phyloP scores from a whole-genome alignment of 2,329 filamentous ascomycete genomes.

The Tolypocladium tundrense region DNA sequence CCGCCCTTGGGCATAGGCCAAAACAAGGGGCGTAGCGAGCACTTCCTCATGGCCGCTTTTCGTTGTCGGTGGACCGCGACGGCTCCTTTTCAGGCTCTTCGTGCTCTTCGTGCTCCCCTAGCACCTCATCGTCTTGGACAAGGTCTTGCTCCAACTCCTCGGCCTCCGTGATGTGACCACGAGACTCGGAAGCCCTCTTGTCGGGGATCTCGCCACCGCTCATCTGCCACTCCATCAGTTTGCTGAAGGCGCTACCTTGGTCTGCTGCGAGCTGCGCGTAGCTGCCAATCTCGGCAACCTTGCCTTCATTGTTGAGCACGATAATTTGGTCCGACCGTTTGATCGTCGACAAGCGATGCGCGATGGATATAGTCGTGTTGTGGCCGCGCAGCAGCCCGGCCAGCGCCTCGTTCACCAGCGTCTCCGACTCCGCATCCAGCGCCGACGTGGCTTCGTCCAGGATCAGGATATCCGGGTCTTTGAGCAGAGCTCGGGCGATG shows the following conservation, averaged over 20 bases:
- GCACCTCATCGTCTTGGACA: slow-evolving; percentile 21
- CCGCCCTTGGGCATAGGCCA: not conserved
- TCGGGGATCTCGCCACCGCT: slow-evolving; percentile 61
- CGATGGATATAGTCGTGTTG: slow-evolving; percentile 96
- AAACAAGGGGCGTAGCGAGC: not conserved
- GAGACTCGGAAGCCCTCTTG: slow-evolving; percentile 21
- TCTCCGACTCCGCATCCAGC: slow-evolving; percentile 92
- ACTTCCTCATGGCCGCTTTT: slow-evolving; percentile 1
- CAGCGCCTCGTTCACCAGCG: slow-evolving; percentile 86
- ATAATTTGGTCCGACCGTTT: slow-evolving; percentile 93
- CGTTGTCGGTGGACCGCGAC: not conserved
- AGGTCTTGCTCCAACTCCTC: slow-evolving; percentile 40
- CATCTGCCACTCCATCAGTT: slow-evolving; percentile 98
- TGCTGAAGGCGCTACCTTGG: slow-evolving; percentile 75
- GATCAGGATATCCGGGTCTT: slow-evolving; percentile 93
- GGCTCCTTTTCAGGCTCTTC: slow-evolving; percentile 7
- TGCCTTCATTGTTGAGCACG: slow-evolving; percentile 76
- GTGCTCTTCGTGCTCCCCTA: slow-evolving; percentile 20
- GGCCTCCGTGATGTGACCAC: slow-evolving; percentile 35
- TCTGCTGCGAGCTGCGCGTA: slow-evolving; percentile 68
- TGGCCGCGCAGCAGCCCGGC: slow-evolving; percentile 69
- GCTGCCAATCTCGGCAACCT: slow-evolving; percentile 81
- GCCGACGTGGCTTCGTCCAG: slow-evolving; percentile 95
- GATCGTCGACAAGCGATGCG: slow-evolving; percentile 90
- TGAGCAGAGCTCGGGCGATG: slow-evolving; percentile 87